Conservation (phyloP, 169 alveolate species). For the Eimeria praecox region DNA sequence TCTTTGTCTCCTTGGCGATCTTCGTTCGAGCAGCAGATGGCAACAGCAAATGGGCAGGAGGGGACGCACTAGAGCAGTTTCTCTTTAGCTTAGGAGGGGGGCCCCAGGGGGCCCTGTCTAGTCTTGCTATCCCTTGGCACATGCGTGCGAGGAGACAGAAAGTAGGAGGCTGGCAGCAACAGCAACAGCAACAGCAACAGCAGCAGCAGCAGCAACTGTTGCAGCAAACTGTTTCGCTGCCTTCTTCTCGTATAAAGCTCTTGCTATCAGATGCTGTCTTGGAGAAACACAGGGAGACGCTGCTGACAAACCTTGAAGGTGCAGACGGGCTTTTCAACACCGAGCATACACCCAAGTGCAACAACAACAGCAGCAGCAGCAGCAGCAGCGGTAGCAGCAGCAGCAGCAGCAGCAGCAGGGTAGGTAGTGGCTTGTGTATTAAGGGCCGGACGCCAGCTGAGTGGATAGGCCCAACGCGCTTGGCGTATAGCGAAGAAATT, state of each 20-base stretch:
- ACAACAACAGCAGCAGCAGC: neutral
- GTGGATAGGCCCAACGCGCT: neutral
- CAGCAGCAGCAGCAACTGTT: constrained; percentile 21
- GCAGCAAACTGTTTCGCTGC: neutral
- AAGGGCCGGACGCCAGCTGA: neutral
- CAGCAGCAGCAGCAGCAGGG: neutral
- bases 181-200: neutral
- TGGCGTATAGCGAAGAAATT: neutral
- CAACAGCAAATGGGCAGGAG: constrained; percentile 20
- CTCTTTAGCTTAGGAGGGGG: constrained; percentile 16
- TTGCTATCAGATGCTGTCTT: neutral
- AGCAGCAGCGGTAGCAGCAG: neutral
- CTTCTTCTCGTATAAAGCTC: neutral
- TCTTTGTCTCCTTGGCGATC: neutral
- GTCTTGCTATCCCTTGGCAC: neutral
- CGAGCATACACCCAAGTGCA: neutral
- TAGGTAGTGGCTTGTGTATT: neutral
- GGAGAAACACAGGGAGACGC: constrained; percentile 1
- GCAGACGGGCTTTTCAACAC: neutral
- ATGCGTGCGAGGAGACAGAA: neutral
- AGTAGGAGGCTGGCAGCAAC: constrained; percentile 20
- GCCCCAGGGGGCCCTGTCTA: neutral
- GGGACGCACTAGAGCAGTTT: constrained; percentile 23
- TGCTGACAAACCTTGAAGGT: neutral
- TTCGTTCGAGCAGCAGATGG: neutral